Evolutionary conservation across 176 grass and related monocot species (phyloP), one percentile per base, ranked within the genome.

Genomic region (Tuctoria greenei): DNA sequence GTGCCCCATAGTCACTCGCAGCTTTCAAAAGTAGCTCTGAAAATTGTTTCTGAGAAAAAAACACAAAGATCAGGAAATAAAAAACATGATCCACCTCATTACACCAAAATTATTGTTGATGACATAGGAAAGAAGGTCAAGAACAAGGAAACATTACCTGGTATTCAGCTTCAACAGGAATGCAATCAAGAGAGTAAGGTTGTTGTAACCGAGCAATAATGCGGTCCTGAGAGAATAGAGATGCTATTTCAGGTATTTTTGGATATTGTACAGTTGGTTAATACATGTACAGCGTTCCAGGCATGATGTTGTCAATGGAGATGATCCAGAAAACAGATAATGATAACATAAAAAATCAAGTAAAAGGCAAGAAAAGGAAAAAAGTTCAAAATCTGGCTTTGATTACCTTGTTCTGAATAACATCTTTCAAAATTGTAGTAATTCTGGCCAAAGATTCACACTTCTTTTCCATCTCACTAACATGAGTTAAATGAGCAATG

Each of bases 391-490:
- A 88, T 50, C 41, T 46, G 17, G 51, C 15, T 67, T 72, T 67
- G 24, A 60, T 80, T 90, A 99, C 95, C 95, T 99, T 99, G 81
- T 99, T 99, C 64, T 99, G 95, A 74, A 99, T 99, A 37, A 99
- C 95, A 92, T 99, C 95, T 84, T 99, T 99, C 87, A 99, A 81
- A 80, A 99, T 95, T 75, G 95, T 27, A 69, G 95, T 99, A 55
- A 99, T 99, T 92, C 85, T 92, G 50, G 91, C 87, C 82, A 99
- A 91, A 46, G 95, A 99, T 51, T 95, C 86, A 35, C 91, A 99
- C 57, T 99, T 99, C 61, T 95, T 99, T 81, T 99, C 91, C 95
- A 99, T 99, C 75, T 99, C 95, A 86, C 95, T 95, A 67, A 99
- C 95, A 82, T 99, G 95, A 45, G 89, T 99, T 72, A 99, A 86